Percentiles rank a stretch among this genome's conserved stretches.
phyloP scores from a whole-genome alignment of 2,329 filamentous ascomycete genomes.

The Cercospora janseana region DNA sequence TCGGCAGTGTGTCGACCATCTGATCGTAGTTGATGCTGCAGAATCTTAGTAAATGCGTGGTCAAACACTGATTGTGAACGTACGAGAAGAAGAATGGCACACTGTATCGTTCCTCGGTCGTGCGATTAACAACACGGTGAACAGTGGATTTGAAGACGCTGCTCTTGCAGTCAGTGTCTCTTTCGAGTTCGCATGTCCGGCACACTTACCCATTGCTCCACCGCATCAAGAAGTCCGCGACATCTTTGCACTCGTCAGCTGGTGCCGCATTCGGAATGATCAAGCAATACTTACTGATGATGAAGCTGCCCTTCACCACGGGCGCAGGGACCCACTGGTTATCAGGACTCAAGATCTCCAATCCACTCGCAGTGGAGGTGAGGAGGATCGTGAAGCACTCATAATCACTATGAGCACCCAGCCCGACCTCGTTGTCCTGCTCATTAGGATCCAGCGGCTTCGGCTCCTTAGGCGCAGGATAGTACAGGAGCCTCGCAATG shows the following conservation, averaged over 20 bases:
- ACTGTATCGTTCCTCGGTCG: conserved; percentile 40
- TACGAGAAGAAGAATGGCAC: conserved; percentile 51
- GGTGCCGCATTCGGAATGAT: neutral
- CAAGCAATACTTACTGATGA: conserved; percentile 39
- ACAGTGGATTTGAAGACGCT: conserved; percentile 44
- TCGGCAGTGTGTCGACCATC: conserved; percentile 36
- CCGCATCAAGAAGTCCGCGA: conserved; percentile 52
- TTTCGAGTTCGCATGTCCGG: neutral
- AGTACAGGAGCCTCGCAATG: conserved; percentile 43
- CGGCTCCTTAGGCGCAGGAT: conserved; percentile 36
- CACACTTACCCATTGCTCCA: conserved; percentile 42
- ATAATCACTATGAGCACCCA: conserved; percentile 41
- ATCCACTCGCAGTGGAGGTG: conserved; percentile 29
- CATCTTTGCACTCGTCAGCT: conserved; percentile 41
- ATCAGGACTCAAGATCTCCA: conserved; percentile 39
- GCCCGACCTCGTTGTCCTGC: conserved; percentile 37
- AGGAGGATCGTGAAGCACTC: conserved; percentile 36
- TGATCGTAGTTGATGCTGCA: conserved; percentile 7
- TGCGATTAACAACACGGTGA: conserved; percentile 48
- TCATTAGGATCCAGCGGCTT: conserved; percentile 20
- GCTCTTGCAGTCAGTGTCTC: neutral
- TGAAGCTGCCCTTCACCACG: conserved; percentile 46
- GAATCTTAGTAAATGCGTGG: neutral
- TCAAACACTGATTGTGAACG: conserved; percentile 32
- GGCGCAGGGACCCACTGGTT: conserved; percentile 47